Conservation (phyloP, 2,329 filamentous ascomycete genomes). For the Didymella pinodella region DNA sequence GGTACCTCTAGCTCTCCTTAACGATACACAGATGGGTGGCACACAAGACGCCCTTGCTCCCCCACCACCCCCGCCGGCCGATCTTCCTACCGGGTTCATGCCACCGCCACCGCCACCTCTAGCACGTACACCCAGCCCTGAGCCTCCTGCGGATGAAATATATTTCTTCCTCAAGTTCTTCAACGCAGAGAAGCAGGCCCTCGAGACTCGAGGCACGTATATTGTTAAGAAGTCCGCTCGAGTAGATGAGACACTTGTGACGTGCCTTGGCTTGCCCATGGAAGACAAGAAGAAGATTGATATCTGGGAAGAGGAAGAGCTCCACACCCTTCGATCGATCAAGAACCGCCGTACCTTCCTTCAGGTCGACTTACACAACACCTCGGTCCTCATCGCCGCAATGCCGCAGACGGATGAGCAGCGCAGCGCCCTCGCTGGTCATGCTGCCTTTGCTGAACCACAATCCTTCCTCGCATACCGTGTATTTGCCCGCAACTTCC, state of each 20-base stretch:
- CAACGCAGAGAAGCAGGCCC: slow-evolving; percentile 45
- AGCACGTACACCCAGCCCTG: slow-evolving; percentile 30
- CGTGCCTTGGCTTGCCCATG: slow-evolving; percentile 38
- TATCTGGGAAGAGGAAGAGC: slow-evolving; percentile 59
- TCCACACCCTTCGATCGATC: slow-evolving; percentile 37
- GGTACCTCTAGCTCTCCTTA: slow-evolving; percentile 32
- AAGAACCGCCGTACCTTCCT: slow-evolving; percentile 46
- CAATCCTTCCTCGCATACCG: slow-evolving; percentile 56
- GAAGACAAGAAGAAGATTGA: slow-evolving; percentile 55
- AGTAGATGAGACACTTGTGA: slow-evolving; percentile 45
- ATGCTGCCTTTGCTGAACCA: slow-evolving; percentile 46
- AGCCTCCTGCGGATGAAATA: slow-evolving; percentile 44
- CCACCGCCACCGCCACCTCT: slow-evolving; percentile 32
- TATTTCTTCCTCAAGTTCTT: slow-evolving; percentile 54
- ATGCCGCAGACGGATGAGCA: slow-evolving; percentile 40
- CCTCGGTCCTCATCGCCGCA: slow-evolving; percentile 45
- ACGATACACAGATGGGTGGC: slow-evolving; percentile 50
- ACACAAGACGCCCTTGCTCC: slow-evolving; percentile 39
- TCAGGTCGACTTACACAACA: slow-evolving; percentile 43
- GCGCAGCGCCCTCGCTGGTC: slow-evolving; percentile 40
- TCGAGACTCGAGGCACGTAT: slow-evolving; percentile 46
- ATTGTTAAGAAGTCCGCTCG: slow-evolving; percentile 42
- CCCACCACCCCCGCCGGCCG: slow-evolving; percentile 37
- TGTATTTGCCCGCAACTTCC: slow-evolving; percentile 54
- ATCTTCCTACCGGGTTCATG: slow-evolving; percentile 25